Evolutionary conservation across 2,329 filamentous ascomycete genomes (phyloP), one percentile per base, ranked within the genome.

Genomic region (Trichoderma aggressivum): DNA sequence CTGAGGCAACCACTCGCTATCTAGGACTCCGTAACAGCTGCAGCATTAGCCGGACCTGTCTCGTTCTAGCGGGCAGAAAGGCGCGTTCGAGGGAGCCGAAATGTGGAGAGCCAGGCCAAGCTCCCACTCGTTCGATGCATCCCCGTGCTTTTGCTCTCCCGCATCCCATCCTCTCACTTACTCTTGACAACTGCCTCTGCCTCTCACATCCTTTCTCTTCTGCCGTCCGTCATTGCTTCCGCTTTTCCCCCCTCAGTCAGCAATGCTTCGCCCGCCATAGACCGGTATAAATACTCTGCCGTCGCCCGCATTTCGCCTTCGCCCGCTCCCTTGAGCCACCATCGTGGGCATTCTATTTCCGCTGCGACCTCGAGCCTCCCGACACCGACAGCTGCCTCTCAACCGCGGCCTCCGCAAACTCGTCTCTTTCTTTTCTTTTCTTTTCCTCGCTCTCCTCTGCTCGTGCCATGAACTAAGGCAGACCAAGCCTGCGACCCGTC

Each of bases 381-480:
- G 56, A 36, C 28, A n/a, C n/a, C 16, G 10, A 58, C 55, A 36
- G n/a, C 56, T 34, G 39, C 21, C 16, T 47, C 21, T 21, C 56
- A 21, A 24, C 26, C 18, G 30, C 32, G 34, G 36, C 36, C 36
- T 34, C 32, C 2, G 2, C 34, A 36, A 7, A 26, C 10, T 59
- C 28, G 18, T 32, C 18, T n/a, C 2, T 32, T 14, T 55, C 28
- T 24, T 50, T 16, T n/a, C 10, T n/a, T 53, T 12, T 11, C 30
- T 47, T 18, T 10, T 16, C 16, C 68, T 74, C 39, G 39, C 16
- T n/a, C 73, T 66, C 73, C 67, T 72, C 69, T 53, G 56, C 26
- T 72, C 78, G 77, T 79, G 77, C 78, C 71, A 81, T 81, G 79
- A 80, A 80, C 76, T 79, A 77, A 75, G 74, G 72, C 72, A 74